phyloP scores from a whole-genome alignment of 2,329 filamentous ascomycete genomes.

The Botrytis deweyae region DNA sequence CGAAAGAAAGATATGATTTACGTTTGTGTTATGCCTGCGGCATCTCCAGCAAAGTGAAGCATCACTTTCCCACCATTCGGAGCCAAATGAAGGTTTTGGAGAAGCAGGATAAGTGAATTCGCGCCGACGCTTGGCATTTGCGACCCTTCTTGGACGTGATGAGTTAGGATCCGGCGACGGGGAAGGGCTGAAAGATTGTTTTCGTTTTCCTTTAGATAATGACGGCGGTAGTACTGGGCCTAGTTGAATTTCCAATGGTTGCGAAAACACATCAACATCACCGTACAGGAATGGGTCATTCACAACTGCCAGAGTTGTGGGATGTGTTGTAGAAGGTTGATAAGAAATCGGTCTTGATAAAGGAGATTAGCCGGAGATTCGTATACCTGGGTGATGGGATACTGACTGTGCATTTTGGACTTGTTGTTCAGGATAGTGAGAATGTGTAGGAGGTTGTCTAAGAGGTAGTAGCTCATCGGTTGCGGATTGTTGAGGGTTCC shows the following conservation, averaged over 20 bases:
- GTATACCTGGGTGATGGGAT: background rate
- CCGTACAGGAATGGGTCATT: conserved; percentile 15
- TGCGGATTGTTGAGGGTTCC: background rate
- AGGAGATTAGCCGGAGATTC: background rate
- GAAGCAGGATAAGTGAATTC: background rate
- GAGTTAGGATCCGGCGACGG: background rate
- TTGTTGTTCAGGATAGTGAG: background rate
- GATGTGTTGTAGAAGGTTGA: background rate
- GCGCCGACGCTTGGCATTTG: conserved; percentile 16
- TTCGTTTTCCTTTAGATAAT: conserved; percentile 7
- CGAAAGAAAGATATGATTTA: background rate
- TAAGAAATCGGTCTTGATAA: background rate
- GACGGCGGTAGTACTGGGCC: background rate
- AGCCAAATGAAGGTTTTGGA: background rate
- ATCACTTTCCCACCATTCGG: conserved; percentile 9
- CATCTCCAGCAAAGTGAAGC: conserved; percentile 20
- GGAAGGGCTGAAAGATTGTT: conserved; percentile 12
- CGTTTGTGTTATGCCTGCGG: conserved; percentile 16
- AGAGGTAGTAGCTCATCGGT: background rate
- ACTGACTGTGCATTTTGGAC: conserved; percentile 17
- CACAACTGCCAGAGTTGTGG: background rate
- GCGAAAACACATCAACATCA: background rate
- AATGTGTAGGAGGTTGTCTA: background rate
- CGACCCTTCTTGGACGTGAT: conserved; percentile 7
- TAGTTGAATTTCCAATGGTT: conserved; percentile 10